A percentile compares a stretch with the other conserved stretches of the same genome.
Evolutionary conservation across 768 basidiomycete species (phyloP).

Genomic region (Phylloporus sp.): DNA sequence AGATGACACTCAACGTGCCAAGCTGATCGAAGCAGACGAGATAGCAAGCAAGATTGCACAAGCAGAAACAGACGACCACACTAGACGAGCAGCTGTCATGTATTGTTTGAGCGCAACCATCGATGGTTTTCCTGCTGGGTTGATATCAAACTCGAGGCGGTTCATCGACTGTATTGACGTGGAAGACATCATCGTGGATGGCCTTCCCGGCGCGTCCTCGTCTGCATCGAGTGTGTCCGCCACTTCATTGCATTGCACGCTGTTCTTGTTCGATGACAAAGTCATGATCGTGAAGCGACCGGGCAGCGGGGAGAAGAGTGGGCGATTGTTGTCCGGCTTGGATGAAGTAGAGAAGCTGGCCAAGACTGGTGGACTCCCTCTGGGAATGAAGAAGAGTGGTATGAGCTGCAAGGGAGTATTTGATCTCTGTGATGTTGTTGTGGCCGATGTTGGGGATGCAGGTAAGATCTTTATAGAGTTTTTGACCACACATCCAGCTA

Average conservation of each 20-base stretch:
- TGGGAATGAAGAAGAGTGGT: conserved; percentile 69
- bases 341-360: conserved; percentile 75
- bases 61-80: conserved; percentile 90
- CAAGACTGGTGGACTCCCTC: conserved; percentile 57
- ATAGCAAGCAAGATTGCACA: conserved; percentile 87
- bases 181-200: conserved; percentile 67
- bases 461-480: conserved; percentile 45
- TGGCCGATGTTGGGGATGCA: conserved; percentile 79
- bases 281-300: conserved; percentile 87
- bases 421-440: conserved; percentile 80
- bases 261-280: conserved; percentile 94
- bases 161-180: conserved; percentile 94
- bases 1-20: conserved; percentile 71
- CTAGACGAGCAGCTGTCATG: conserved; percentile 83
- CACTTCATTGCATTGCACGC: conserved; percentile 70
- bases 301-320: conserved; percentile 70
- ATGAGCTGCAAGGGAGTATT: conserved; percentile 83
- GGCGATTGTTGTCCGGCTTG: conserved; percentile 66
- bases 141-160: conserved; percentile 85
- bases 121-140: conserved; percentile 83
- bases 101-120: conserved; percentile 81
- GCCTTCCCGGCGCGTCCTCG: conserved; percentile 38
- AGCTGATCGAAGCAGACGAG: conserved; percentile 79
- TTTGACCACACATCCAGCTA: conserved; percentile 3
- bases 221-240: conserved; percentile 38